Base-by-base conservation (phyloP, 768 basidiomycete species). In the Tylopilus sp. region DNA sequence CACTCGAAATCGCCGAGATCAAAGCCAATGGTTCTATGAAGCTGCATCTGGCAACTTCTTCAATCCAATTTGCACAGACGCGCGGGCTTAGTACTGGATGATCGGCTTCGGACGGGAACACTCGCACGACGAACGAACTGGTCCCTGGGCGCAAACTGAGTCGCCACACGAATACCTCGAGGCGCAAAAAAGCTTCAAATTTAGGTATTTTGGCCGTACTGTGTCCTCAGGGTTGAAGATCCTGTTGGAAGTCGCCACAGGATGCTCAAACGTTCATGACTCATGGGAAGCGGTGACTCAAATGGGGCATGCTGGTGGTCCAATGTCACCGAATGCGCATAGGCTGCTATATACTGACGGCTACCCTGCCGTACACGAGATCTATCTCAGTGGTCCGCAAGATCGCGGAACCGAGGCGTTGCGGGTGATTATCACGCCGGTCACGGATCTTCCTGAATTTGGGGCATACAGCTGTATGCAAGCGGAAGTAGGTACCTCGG, bases 131-230 rank as follows among this genome's bases (percentile, higher is more conserved):
- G 62, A 67, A 58, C 58, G 43, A 53, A 53, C 21, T 44, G 30
- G 57, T 58, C 53, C 56, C 57, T 58, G 53, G 60, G 58, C 65
- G 66, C 60, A 68, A 67, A 53, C 47, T 53, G 38, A 44, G n/a
- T 51, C 52, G 62, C 64, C 67, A 58, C 69, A 69, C 67, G 48
- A 30, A 65, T 57, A 57, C 67, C 67, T 67, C 67, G 67, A 70
- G 67, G 67, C 53, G 36, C 49, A 57, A 57, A n/a, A n/a, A n/a
- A 26, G 31, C 31, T 63, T 68, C 53, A 40, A 57, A 47, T 52
- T 69, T 64, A 63, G 66, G 68, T 68, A 68, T 57, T n/a, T 43
- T 38, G 50, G 47, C 22, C 28, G 45, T 53, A 59, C 64, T 70
- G 64, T 61, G 57, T 35, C 48, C 44, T 59, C 67, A 70, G 67